Conservation (phyloP, 177 flowering plant species). For the Vitis hybrid region DNA sequence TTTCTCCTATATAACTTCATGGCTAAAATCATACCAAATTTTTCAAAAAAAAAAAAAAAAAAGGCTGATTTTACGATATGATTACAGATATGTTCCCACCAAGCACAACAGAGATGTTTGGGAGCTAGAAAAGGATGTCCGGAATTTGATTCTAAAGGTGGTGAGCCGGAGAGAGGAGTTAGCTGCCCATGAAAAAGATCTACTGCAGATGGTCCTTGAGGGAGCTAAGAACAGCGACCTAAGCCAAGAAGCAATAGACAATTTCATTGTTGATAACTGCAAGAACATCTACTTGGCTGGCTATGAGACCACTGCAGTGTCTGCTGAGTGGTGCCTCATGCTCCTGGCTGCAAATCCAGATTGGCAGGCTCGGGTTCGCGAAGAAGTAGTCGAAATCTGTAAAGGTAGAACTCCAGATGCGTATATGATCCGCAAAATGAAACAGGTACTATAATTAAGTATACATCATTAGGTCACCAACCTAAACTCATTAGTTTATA, state of each 20-base stretch:
- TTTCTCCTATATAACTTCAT: too few species aligned
- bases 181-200: constrained; percentile 10
- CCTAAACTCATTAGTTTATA: too few species aligned
- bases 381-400: constrained; percentile 24
- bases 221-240: constrained; percentile 11
- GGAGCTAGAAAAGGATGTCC: constrained; percentile 14
- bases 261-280: constrained; percentile 36
- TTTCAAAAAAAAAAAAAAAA: too few species aligned
- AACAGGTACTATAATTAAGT: neutral
- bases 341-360: constrained; percentile 33
- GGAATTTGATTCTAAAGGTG: constrained; percentile 5
- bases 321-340: constrained; percentile 30
- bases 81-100: constrained; percentile 19
- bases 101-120: constrained; percentile 18
- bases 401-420: constrained; percentile 7
- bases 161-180: constrained; percentile 1
- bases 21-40: too few species aligned
- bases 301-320: constrained; percentile 26
- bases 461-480: too few species aligned
- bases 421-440: constrained; percentile 28
- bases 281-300: constrained; percentile 40
- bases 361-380: constrained; percentile 32
- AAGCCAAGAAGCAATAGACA: constrained; percentile 15
- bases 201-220: constrained; percentile 27
- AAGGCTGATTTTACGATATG: too few species aligned